Evolutionary conservation across 164 flowering plant species (phyloP).

Genomic region (Hamamelis virginiana): DNA sequence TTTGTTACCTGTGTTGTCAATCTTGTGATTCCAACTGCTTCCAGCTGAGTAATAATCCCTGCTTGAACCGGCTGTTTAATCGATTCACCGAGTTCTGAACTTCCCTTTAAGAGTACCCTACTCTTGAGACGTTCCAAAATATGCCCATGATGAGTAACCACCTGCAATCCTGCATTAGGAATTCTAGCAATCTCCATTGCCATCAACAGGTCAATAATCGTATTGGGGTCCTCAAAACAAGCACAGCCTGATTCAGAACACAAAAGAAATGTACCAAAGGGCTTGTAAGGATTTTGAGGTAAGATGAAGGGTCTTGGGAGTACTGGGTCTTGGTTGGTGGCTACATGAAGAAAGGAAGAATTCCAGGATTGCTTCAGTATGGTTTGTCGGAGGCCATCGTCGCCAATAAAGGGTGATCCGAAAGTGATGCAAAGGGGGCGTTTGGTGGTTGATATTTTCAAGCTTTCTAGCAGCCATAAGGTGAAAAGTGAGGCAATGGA

Average conservation of each 20-base stretch:
- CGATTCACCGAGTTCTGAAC: neutral
- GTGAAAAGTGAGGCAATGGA: slow-evolving; percentile 53
- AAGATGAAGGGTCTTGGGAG: slow-evolving; percentile 25
- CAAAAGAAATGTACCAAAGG: slow-evolving; percentile 47
- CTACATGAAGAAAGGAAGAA: slow-evolving; percentile 41
- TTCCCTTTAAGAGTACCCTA: slow-evolving; percentile 5
- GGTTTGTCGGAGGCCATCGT: slow-evolving; percentile 30
- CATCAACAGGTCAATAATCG: slow-evolving; percentile 23
- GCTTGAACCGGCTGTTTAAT: slow-evolving; percentile 10
- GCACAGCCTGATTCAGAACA: slow-evolving; percentile 35
- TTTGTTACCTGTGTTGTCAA: slow-evolving; percentile 20
- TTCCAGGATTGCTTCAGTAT: slow-evolving; percentile 27
- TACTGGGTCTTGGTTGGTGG: slow-evolving; percentile 23
- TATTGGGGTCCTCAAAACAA: slow-evolving; percentile 36
- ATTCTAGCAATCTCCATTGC: neutral
- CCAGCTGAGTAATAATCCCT: slow-evolving; percentile 27
- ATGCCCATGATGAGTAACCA: slow-evolving; percentile 18
- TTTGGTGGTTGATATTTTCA: slow-evolving; percentile 10
- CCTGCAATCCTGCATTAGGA: neutral
- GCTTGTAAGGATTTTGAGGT: slow-evolving; percentile 24
- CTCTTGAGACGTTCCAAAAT: slow-evolving; percentile 17
- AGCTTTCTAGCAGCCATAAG: slow-evolving; percentile 36
- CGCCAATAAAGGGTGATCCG: slow-evolving; percentile 49
- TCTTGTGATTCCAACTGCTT: slow-evolving; percentile 22
- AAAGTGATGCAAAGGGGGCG: slow-evolving; percentile 48